Conservation (phyloP, 805 yeast genomes). For the Wickerhamomyces hampshirensis region DNA sequence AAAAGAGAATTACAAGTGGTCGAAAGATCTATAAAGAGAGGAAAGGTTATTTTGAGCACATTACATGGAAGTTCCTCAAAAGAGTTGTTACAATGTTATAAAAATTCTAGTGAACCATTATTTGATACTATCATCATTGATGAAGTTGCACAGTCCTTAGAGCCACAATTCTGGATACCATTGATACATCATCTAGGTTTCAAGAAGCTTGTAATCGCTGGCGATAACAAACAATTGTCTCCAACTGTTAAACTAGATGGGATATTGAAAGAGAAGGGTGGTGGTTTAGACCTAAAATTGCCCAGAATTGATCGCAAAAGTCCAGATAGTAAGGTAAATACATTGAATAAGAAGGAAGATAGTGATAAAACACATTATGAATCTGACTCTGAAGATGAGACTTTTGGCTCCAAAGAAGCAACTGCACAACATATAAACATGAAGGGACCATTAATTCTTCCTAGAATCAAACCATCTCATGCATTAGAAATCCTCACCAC, state of each 20-base stretch:
- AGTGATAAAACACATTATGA: not conserved
- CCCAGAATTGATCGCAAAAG: no score
- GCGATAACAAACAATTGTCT: slow-evolving; percentile 89
- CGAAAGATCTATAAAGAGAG: slow-evolving; percentile 48
- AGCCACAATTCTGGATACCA: slow-evolving; percentile 97
- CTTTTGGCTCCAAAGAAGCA: not conserved
- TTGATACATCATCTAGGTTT: slow-evolving; percentile 53
- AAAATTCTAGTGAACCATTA: slow-evolving; percentile 26
- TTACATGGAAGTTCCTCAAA: slow-evolving; percentile 83
- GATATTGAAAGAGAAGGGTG: not conserved
- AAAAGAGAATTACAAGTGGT: slow-evolving; percentile 61
- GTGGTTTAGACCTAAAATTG: no score
- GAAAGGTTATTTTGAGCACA: slow-evolving; percentile 75
- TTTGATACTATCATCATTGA: slow-evolving; percentile 87
- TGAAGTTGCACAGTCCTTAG: slow-evolving; percentile 91
- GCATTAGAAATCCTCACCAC: slow-evolving; percentile 37
- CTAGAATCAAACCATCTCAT: not conserved
- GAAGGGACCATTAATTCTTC: no score
- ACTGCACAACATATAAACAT: not conserved
- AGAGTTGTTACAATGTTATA: slow-evolving; percentile 54
- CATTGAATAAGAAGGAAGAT: not conserved
- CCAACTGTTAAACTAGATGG: slow-evolving; percentile 71
- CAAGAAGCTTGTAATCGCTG: slow-evolving; percentile 71
- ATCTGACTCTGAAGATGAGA: not conserved
- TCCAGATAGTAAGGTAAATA: not conserved